phyloP scores from a whole-genome alignment of 2,329 filamentous ascomycete genomes.

The Alternaria hordeiaustralica region DNA sequence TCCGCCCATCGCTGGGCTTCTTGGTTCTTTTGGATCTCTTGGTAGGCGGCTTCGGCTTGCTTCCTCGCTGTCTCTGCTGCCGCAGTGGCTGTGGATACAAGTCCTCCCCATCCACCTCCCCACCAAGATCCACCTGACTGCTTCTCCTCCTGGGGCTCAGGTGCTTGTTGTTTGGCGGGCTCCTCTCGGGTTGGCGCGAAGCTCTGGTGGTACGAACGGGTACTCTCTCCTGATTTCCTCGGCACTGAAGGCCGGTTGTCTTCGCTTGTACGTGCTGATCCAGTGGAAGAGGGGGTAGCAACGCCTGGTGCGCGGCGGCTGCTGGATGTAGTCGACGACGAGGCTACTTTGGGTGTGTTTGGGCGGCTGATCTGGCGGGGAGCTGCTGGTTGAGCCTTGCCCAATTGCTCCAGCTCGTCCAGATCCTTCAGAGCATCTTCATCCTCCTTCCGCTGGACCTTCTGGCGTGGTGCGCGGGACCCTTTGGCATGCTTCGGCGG shows the following conservation, averaged over 20 bases:
- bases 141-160: constrained; percentile 61
- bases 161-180: constrained; percentile 48
- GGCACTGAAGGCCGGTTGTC: constrained; percentile 66
- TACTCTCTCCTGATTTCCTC: constrained; percentile 81
- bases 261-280: constrained; percentile 59
- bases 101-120: constrained; percentile 77
- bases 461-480: constrained; percentile 53
- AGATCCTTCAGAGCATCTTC: constrained; percentile 89
- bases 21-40: constrained; percentile 94
- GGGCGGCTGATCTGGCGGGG: constrained; percentile 71
- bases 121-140: constrained; percentile 57
- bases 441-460: constrained; percentile 56
- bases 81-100: constrained; percentile 80
- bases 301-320: constrained; percentile 43
- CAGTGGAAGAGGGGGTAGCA: constrained; percentile 49
- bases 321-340: constrained; percentile 52
- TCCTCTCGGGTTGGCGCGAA: constrained; percentile 67
- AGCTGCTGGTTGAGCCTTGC: constrained; percentile 59
- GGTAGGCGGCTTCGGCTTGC: constrained; percentile 90
- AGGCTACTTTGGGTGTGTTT: constrained; percentile 75
- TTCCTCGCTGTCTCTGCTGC: constrained; percentile 86
- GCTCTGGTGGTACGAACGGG: constrained; percentile 72
- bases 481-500: constrained; percentile 51
- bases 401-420: constrained; percentile 69
- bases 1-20: constrained; percentile 97